These are phyloP conservation scores for Fonsecaea multimorphosa DNA, from an alignment of 2,329 filamentous ascomycete genomes.

Conservation along the genomic window DNA sequence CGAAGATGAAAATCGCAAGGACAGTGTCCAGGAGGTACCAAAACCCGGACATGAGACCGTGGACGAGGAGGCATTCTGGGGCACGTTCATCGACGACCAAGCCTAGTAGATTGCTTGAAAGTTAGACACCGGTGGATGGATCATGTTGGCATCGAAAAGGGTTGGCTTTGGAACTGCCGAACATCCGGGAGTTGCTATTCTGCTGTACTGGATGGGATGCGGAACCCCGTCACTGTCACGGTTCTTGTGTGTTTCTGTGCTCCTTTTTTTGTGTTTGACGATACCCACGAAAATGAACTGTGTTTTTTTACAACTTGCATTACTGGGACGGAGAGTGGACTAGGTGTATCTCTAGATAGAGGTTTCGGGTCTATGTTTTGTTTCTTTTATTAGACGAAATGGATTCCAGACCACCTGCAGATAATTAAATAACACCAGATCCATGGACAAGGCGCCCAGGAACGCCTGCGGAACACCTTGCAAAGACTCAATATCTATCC, in stretches of 20 bases:
- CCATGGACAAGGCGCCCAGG: not conserved
- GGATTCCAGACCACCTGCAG: no score
- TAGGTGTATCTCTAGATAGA: not conserved
- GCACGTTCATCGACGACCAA: constrained; percentile 20
- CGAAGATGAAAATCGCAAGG: constrained; percentile 22
- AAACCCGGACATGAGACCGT: constrained; percentile 20
- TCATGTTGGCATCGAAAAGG: not conserved
- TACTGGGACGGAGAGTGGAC: not conserved
- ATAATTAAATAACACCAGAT: no score
- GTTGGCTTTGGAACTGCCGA: not conserved
- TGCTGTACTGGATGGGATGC: not conserved
- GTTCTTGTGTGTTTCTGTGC: not conserved
- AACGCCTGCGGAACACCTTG: no score
- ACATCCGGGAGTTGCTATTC: not conserved
- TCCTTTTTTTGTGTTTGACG: constrained; percentile 6
- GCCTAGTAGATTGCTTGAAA: not conserved
- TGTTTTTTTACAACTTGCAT: not conserved
- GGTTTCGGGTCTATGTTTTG: no score
- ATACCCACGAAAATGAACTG: constrained; percentile 27
- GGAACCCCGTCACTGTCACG: not conserved
- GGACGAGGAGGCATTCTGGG: constrained; percentile 30
- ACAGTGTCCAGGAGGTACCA: constrained; percentile 18
- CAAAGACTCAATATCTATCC: no score
- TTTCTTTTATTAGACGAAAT: no score
- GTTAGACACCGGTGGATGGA: not conserved